Conservation (phyloP, 306 rosid genomes). For the Neltuma alba region DNA sequence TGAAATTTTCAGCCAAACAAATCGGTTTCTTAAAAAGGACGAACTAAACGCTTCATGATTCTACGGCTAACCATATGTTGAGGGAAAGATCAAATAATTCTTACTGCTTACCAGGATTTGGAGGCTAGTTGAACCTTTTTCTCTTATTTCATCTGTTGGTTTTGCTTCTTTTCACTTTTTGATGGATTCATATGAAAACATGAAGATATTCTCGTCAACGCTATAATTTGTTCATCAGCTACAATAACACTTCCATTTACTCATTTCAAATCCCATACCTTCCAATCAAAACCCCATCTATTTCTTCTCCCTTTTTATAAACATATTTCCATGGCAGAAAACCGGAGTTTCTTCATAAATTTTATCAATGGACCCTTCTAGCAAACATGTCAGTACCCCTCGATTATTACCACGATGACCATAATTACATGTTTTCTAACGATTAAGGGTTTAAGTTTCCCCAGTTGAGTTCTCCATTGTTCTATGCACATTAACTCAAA, state of each 20-base stretch:
- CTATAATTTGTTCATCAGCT: conserved; percentile 2
- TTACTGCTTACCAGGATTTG: conserved; percentile 32
- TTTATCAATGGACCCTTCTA: conserved; percentile 12
- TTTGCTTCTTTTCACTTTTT: conserved; percentile 34
- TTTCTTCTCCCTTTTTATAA: neutral
- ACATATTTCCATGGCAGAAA: neutral
- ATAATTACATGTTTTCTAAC: conserved; percentile 7
- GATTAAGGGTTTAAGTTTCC: neutral
- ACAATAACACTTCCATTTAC: neutral
- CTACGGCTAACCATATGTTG: conserved; percentile 32
- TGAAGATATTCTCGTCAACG: conserved; percentile 24
- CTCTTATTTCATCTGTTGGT: conserved; percentile 36
- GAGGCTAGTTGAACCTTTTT: conserved; percentile 39
- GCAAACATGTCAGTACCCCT: conserved; percentile 12
- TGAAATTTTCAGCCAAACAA: conserved; percentile 44
- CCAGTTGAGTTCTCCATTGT: neutral
- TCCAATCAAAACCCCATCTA: neutral
- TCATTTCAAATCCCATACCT: neutral
- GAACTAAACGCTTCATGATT: conserved; percentile 39
- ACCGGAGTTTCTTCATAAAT: neutral
- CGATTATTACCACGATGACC: conserved; percentile 5
- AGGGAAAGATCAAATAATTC: conserved; percentile 35
- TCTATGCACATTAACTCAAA: conserved; percentile 18
- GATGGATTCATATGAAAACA: conserved; percentile 18
- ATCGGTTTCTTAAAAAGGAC: conserved; percentile 45